Evolutionary conservation across 139 green algal species (phyloP).

Genomic region (Nannochloris sp.): DNA sequence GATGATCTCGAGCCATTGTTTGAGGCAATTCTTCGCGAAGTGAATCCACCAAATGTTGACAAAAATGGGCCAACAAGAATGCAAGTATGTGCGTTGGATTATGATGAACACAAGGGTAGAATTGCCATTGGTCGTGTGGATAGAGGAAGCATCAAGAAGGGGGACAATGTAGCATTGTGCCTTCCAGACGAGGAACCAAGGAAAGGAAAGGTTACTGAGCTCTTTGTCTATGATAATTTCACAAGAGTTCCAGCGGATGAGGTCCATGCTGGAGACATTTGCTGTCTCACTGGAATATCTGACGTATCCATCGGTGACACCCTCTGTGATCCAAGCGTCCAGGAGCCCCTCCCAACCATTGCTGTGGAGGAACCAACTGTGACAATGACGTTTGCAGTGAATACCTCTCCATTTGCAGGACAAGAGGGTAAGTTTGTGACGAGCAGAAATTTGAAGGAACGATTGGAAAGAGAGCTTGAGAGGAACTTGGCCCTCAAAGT

Average conservation of each 20-base stretch:
- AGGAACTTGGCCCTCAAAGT: constrained; percentile 93
- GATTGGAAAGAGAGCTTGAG: constrained; percentile 69
- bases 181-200: constrained; percentile 22
- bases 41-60: constrained; percentile 60
- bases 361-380: constrained; percentile 95
- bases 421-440: constrained; percentile 94
- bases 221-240: constrained; percentile 99
- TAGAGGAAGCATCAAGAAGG: constrained; percentile 61
- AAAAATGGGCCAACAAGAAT: constrained; percentile 52
- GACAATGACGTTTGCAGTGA: constrained; percentile 90
- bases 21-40: constrained; percentile 76
- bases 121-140: constrained; percentile 85
- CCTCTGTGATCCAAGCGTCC: constrained; percentile 50
- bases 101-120: constrained; percentile 90
- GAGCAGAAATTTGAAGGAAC: constrained; percentile 63
- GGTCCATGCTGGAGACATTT: constrained; percentile 89
- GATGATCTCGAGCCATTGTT: constrained; percentile 90
- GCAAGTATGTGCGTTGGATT: constrained; percentile 91
- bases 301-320: constrained; percentile 92
- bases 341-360: constrained; percentile 83
- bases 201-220: constrained; percentile 64
- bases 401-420: constrained; percentile 93
- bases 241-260: constrained; percentile 35
- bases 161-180: constrained; percentile 31
- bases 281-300: constrained; percentile 62